Base-by-base conservation (phyloP, 805 yeast genomes). In the Candida dajiaensis region DNA sequence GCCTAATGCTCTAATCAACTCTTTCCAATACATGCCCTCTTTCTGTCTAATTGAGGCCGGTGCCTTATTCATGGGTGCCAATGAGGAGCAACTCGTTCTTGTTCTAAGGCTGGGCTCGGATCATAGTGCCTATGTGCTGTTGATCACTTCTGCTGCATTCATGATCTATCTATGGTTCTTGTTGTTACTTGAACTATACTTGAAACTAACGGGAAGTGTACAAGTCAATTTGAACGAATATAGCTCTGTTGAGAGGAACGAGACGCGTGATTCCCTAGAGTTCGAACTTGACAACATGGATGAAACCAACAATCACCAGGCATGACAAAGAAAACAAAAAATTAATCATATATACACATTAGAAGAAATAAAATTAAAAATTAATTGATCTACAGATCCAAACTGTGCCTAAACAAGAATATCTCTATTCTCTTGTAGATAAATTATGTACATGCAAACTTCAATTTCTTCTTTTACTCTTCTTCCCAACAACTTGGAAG, bases 21-120 rank as follows among this genome's bases (percentile, higher is more conserved):
- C 90, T 1, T 89, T 89, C 71, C 98, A 92, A 66, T 86, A 86
- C 62, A 58, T 89, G n/a, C 83, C 98, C 2, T 85, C 97, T 2
- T 80, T 89, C 63, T 77, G 89, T 45, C 70, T 92, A 43, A 77
- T 89, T 3, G 77, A 86, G 52, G 70, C 92, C 1, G 98, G 98
- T 1, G 64, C 85, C 8, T 59, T 87, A 51, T 92, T 92, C 63
- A 90, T 90, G 97, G 80, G 87, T 23, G 98, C 98, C 20, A 90
- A 77, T 51, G 97, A 90, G 62, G 96, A 92, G 63, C 96, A 90
- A 61, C 70, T 92, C 56, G 65, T 66, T 10, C 68, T 88, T 49
- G 88, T 90, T 2, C 67, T 80, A 44, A 81, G 80, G 53, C 71
- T 86, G 54, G 87, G 89, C 1, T 84, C 96, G 4, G 96, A 87